These are phyloP conservation scores for Poa annua DNA, from an alignment of 176 grass and related monocot species.

Conservation along the genomic window DNA sequence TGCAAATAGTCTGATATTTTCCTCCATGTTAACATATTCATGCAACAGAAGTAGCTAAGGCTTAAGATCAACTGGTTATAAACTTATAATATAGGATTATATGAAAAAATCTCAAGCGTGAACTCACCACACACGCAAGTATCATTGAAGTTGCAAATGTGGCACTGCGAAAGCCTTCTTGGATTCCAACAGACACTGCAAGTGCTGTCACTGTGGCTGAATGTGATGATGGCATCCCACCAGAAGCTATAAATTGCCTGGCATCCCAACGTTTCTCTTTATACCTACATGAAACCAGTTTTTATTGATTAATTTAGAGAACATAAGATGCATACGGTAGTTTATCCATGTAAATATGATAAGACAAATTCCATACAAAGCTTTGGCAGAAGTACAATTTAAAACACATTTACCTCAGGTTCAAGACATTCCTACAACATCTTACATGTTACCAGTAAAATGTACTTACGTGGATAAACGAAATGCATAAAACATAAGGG, in stretches of 20 bases:
- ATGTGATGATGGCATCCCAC: slow-evolving; percentile 98
- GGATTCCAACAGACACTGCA: slow-evolving; percentile 74
- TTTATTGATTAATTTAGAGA: neutral
- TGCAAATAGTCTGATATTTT: slow-evolving; percentile 1
- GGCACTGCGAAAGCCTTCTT: slow-evolving; percentile 79
- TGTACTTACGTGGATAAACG: slow-evolving; percentile 3
- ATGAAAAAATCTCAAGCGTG: slow-evolving; percentile 15
- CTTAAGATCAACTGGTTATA: neutral
- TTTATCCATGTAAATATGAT: neutral
- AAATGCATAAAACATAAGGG: neutral
- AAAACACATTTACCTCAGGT: neutral
- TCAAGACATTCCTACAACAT: neutral
- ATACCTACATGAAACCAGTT: slow-evolving; percentile 56
- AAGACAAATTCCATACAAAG: neutral
- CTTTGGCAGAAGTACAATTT: neutral
- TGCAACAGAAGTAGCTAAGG: slow-evolving; percentile 20
- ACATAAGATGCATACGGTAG: neutral
- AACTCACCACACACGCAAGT: slow-evolving; percentile 79
- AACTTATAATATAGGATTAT: neutral
- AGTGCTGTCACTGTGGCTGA: slow-evolving; percentile 92
- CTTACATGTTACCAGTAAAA: neutral
- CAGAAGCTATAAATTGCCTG: slow-evolving; percentile 83
- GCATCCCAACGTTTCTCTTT: slow-evolving; percentile 91
- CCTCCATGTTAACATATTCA: slow-evolving; percentile 6
- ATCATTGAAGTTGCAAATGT: slow-evolving; percentile 75